phyloP scores from a whole-genome alignment of 2,329 filamentous ascomycete species.

The Cylindrodendrum hubeiense region DNA sequence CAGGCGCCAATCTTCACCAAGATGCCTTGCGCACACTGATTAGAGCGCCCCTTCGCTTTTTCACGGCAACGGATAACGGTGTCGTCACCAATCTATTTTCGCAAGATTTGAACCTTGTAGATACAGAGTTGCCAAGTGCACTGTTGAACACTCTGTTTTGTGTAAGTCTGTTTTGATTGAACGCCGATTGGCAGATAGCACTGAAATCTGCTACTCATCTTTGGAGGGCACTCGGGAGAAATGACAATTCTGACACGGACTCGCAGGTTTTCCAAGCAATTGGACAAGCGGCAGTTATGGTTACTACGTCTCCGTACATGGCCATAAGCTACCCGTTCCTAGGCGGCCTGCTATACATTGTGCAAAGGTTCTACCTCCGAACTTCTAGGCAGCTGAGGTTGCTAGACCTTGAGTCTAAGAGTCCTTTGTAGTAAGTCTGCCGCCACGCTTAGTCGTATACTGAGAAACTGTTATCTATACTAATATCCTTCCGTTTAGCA shows the following conservation, averaged over 20 bases:
- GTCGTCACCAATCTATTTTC: slow-evolving; percentile 52
- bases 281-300: slow-evolving; percentile 44
- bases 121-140: slow-evolving; percentile 48
- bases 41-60: slow-evolving; percentile 48
- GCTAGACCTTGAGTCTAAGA: slow-evolving; percentile 69
- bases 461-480: neutral
- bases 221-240: neutral
- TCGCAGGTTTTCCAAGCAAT: slow-evolving; percentile 11
- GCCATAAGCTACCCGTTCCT: slow-evolving; percentile 63
- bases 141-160: slow-evolving; percentile 38
- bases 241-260: neutral
- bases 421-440: slow-evolving; percentile 59
- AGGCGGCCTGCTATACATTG: slow-evolving; percentile 55
- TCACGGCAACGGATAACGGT: slow-evolving; percentile 48
- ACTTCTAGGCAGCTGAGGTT: slow-evolving; percentile 70
- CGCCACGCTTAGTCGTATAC: neutral
- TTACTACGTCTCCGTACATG: slow-evolving; percentile 53
- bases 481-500: slow-evolving; percentile 3
- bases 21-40: slow-evolving; percentile 23
- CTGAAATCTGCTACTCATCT: neutral
- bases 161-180: neutral
- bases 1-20: slow-evolving; percentile 20
- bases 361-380: slow-evolving; percentile 69
- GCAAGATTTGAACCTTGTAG: slow-evolving; percentile 54
- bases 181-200: too few relatives aligned